Evolutionary conservation across 148 eudicot genomes (phyloP), one percentile per base, ranked within the genome.

Genomic region (Cornus florida): DNA sequence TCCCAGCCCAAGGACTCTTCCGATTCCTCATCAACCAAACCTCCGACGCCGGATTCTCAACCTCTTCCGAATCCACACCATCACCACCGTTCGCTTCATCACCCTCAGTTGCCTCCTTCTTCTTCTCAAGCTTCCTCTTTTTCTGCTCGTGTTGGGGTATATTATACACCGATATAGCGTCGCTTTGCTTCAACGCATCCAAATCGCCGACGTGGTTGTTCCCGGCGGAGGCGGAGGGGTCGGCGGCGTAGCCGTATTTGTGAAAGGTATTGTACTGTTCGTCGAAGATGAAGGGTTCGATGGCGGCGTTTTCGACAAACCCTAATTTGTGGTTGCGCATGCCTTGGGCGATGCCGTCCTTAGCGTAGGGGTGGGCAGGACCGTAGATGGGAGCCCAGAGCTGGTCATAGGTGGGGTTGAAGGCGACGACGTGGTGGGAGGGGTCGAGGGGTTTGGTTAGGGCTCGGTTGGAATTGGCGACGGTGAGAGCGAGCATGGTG

Each of bases 371-470:
- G 43, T 95, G 99, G 8, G 97, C 86, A 0, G 99, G 99, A 28
- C 99, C 99, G 35, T 79, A 82, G n/a, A 92, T 88, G 0, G 99
- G 99, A 43, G 97, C 92, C 99, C 99, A 95, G 1, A 95, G 92
- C 85, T 95, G 99, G 48, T 95, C 99, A 87, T 84, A 89, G 1
- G 97, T 92, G 5, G 99, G 99, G 66, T 95, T 93, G 88, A 84
- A 93, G 46, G 83, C 33, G 73, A 95, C 96, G 20, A 89, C 70
- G 80, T 92, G 97, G 10, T 88, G 94, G 43, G 92, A 84, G 6
- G 97, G 99, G 81, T 95, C 97, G 22, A 95, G 81, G 19, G 97
- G 99, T 69, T 87, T 87, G 70, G 88, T 14, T 28, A 77, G 73
- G 46, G 87, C 67, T 41, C 74, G 64, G 14, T 79, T 39, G 65